Percentiles rank a stretch among this genome's conserved stretches.
Conservation (phyloP, 2,329 filamentous ascomycete genomes). For the Talaromyces sp. region DNA sequence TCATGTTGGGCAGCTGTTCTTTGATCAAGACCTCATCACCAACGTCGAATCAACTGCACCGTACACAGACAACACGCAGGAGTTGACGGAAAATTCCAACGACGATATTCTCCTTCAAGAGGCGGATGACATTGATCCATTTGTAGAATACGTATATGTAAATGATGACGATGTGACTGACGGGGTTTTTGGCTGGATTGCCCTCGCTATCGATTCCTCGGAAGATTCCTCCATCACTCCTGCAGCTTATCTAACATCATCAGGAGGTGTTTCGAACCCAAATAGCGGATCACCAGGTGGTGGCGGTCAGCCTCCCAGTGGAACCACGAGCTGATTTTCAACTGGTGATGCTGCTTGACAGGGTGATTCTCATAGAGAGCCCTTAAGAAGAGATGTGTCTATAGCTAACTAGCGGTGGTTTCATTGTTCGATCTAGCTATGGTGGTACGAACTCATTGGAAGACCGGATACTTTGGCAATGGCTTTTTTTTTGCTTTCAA, state of each 20-base stretch:
- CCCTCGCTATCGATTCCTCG: constrained; percentile 45
- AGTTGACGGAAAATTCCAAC: background rate
- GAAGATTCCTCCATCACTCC: constrained; percentile 20
- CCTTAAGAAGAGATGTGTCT: too few relatives aligned
- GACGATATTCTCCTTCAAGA: constrained; percentile 41
- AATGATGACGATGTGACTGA: constrained; percentile 46
- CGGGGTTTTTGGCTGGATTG: constrained; percentile 52
- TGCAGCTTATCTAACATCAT: background rate
- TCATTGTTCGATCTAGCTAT: too few relatives aligned
- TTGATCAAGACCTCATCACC: constrained; percentile 54
- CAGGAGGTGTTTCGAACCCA: background rate
- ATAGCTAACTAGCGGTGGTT: too few relatives aligned
- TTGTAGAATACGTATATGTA: constrained; percentile 54
- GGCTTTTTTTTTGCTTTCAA: too few relatives aligned
- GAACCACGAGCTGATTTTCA: too few relatives aligned
- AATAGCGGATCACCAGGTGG: too few relatives aligned
- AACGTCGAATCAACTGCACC: constrained; percentile 45
- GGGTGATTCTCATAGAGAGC: too few relatives aligned
- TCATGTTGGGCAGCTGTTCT: constrained; percentile 62
- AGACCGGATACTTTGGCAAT: too few relatives aligned
- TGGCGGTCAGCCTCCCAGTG: too few relatives aligned
- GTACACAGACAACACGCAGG: constrained; percentile 40
- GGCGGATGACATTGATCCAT: constrained; percentile 50
- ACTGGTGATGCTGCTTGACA: too few relatives aligned
- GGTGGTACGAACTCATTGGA: too few relatives aligned